Base-by-base conservation (phyloP, 2,329 filamentous ascomycete species). In the Teratosphaeria zuluensis region DNA sequence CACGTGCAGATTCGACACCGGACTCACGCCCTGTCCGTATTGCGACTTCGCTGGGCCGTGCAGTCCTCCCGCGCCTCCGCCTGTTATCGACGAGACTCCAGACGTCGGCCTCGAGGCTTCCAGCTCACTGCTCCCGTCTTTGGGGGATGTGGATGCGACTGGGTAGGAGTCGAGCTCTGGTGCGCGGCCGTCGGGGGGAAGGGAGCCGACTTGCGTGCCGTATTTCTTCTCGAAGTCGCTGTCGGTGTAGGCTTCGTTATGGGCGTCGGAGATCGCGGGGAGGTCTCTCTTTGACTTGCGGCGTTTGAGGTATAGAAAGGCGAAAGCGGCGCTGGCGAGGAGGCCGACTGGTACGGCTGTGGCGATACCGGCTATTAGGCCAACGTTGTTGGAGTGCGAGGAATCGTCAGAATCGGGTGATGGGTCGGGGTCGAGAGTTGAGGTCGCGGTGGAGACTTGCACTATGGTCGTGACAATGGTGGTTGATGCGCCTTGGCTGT, bases 161-260 rank as follows among this genome's bases (percentile, higher is more conserved):
- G 63, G 61, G 48, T 32, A 58, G 54, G 54, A 55, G 55, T 63
- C 63, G 56, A 64, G 59, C 54, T 64, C 63, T 9, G 61, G 59
- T 1, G 62, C 59, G 19, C 61, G 59, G n/a, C 53, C 57, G 51
- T 58, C 57, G 12, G 62, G 58, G 14, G 62, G 9, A n/a, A 59
- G 33, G 31, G 59, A 55, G n/a, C 61, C 61, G 46, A 60, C 58
- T 52, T 60, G 58, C 24, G 55, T 35, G 24, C 59, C 59, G 55
- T 28, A 61, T 30, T 51, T 56, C 46, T 59, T 54, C 5, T 42
- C 38, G 24, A 56, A 56, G 38, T 46, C 53, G 38, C 14, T 8
- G 35, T 42, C 35, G 51, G 60, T 38, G 51, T 57, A 24, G 7
- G 54, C 38, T 14, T 42, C 38, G 38, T 51, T n/a, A 28, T 31